Percentiles rank a stretch among this genome's conserved stretches.
Conservation (phyloP, 2,329 filamentous ascomycete genomes). For the Fusarium acutatum region DNA sequence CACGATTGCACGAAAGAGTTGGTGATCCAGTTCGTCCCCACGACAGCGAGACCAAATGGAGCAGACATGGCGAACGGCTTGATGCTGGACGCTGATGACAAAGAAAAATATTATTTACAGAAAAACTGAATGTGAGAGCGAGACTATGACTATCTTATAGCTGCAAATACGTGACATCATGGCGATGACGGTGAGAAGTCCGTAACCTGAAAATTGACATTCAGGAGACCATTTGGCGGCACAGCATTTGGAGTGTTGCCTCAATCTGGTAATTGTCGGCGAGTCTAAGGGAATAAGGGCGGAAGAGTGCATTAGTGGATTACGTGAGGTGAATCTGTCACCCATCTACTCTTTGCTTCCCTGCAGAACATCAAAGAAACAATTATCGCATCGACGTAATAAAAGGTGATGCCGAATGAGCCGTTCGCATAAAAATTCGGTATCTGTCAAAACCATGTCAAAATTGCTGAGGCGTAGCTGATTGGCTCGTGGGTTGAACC, state of each 20-base stretch:
- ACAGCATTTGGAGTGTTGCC: not conserved
- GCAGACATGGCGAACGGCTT: conserved; percentile 6
- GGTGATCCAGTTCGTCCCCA: conserved; percentile 36
- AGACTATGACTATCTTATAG: not conserved
- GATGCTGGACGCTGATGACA: rapidly evolving
- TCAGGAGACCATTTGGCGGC: not conserved
- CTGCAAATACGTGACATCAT: not conserved
- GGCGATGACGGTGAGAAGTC: not conserved
- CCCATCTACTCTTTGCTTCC: not conserved
- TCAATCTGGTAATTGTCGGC: not conserved
- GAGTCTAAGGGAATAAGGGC: not conserved
- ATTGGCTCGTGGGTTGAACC: not conserved
- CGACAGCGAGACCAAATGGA: conserved; percentile 27
- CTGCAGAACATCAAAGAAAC: not conserved
- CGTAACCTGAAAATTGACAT: not conserved
- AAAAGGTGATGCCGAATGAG: not conserved
- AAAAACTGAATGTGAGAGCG: not conserved
- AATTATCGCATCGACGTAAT: not conserved
- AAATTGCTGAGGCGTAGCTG: not conserved
- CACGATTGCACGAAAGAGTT: conserved; percentile 31
- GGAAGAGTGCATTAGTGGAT: not conserved
- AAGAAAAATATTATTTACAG: too few relatives aligned
- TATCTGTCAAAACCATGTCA: not conserved
- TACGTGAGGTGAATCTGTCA: too few relatives aligned
- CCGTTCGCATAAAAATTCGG: not conserved